Percentiles rank a stretch among this genome's conserved stretches.
phyloP scores from a whole-genome alignment of 768 basidiomycete genomes.

The Cantharellus anzutake region DNA sequence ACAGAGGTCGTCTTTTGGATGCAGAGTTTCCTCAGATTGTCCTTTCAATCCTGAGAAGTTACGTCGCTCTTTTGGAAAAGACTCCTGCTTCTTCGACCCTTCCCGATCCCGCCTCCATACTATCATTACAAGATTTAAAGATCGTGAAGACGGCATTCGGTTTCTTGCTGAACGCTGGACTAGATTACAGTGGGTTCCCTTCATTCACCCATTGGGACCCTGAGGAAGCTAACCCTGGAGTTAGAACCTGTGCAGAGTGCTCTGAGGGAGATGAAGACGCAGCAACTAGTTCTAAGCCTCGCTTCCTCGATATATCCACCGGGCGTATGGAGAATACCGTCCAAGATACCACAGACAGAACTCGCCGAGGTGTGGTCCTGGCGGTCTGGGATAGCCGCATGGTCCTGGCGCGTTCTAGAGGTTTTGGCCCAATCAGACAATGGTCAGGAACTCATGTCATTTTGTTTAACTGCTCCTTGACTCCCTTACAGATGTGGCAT shows the following conservation, averaged over 20 bases:
- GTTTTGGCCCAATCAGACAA: constrained; percentile 39
- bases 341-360: constrained; percentile 11
- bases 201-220: neutral
- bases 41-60: constrained; percentile 25
- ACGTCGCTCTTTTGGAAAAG: constrained; percentile 34
- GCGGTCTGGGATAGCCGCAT: constrained; percentile 44
- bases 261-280: constrained; percentile 49
- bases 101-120: constrained; percentile 15
- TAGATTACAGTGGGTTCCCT: constrained; percentile 45
- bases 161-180: constrained; percentile 55
- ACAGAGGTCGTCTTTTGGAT: constrained; percentile 51
- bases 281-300: constrained; percentile 46
- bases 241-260: constrained; percentile 53
- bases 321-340: constrained; percentile 31
- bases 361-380: constrained; percentile 41
- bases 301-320: constrained; percentile 55
- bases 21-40: constrained; percentile 49
- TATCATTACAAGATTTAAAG: constrained; percentile 40
- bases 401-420: constrained; percentile 61
- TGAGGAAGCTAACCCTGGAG: neutral
- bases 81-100: constrained; percentile 21
- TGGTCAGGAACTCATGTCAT: constrained; percentile 22
- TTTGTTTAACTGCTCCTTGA: constrained; percentile 1
- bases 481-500: constrained; percentile 26
- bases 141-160: constrained; percentile 63